Percentiles rank a stretch among this genome's conserved stretches.
Conservation (phyloP, 306 rosid genomes). For the Coriaria nepalensis region DNA sequence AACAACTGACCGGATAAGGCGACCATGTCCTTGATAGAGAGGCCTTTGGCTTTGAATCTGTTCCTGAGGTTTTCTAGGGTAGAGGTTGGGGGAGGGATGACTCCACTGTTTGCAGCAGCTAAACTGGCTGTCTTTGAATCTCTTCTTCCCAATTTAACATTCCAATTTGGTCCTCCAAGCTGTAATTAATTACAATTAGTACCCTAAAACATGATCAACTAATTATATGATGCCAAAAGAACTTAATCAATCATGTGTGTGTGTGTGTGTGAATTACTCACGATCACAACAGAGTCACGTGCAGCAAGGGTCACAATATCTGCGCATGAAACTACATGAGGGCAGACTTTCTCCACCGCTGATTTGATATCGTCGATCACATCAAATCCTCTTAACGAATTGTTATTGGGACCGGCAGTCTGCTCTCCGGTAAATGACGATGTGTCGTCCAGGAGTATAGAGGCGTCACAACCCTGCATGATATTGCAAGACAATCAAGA, state of each 20-base stretch:
- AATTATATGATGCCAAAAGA: not conserved
- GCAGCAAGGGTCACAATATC: conserved; percentile 27
- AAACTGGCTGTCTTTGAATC: conserved; percentile 61
- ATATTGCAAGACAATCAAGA: not conserved
- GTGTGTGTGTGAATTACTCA: conserved; percentile 18
- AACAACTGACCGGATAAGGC: conserved; percentile 60
- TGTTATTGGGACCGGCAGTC: conserved; percentile 16
- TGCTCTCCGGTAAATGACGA: conserved; percentile 21
- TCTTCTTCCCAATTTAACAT: conserved; percentile 72
- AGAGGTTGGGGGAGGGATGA: conserved; percentile 43
- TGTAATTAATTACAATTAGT: conserved; percentile 3
- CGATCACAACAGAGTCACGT: conserved; percentile 58
- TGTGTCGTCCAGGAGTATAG: conserved; percentile 23
- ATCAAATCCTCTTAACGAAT: conserved; percentile 22
- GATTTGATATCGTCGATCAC: conserved; percentile 18
- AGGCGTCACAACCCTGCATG: conserved; percentile 24
- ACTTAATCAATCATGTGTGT: not conserved
- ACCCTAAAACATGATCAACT: not conserved
- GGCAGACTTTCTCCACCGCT: conserved; percentile 14
- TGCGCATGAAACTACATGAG: conserved; percentile 20
- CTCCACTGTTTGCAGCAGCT: conserved; percentile 42
- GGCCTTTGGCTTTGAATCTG: conserved; percentile 36
- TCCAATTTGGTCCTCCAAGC: conserved; percentile 89
- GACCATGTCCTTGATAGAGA: conserved; percentile 53
- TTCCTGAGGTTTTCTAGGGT: conserved; percentile 29